These are phyloP conservation scores for Fusarium torreyae DNA, from an alignment of 2,329 filamentous ascomycete genomes.

Conservation along the genomic window DNA sequence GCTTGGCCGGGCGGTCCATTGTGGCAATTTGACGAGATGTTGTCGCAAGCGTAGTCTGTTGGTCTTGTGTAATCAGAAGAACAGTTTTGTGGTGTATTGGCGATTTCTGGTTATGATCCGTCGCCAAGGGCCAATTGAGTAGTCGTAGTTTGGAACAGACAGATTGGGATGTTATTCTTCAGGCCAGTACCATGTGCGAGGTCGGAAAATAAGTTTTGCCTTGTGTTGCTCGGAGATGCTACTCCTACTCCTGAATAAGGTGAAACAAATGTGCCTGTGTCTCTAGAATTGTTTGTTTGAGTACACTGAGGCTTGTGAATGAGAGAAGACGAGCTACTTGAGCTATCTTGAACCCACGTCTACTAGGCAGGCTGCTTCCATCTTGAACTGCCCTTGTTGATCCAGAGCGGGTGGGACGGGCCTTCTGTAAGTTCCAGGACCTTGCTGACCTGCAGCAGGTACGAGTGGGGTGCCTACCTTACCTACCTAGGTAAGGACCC, in stretches of 20 bases:
- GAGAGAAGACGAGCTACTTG: background rate
- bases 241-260: background rate
- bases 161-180: conserved; percentile 1
- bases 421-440: background rate
- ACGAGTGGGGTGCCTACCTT: too few species aligned
- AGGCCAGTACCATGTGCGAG: conserved; percentile 20
- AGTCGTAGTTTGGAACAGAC: background rate
- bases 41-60: too few species aligned
- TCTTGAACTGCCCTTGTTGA: background rate
- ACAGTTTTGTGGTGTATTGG: background rate
- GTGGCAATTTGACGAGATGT: background rate
- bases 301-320: background rate
- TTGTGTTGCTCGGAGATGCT: conserved; percentile 15
- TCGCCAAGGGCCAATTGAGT: background rate
- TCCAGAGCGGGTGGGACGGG: conserved; percentile 1
- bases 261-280: background rate
- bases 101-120: background rate
- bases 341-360: background rate
- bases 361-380: background rate
- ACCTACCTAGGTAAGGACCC: too few species aligned
- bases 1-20: conserved; percentile 55
- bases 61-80: background rate
- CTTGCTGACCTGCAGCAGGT: too few species aligned
- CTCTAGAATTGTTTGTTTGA: background rate
- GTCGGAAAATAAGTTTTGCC: conserved; percentile 31